These are phyloP conservation scores for Prunus padus DNA, from an alignment of 306 rosid species.

Conservation along the genomic window DNA sequence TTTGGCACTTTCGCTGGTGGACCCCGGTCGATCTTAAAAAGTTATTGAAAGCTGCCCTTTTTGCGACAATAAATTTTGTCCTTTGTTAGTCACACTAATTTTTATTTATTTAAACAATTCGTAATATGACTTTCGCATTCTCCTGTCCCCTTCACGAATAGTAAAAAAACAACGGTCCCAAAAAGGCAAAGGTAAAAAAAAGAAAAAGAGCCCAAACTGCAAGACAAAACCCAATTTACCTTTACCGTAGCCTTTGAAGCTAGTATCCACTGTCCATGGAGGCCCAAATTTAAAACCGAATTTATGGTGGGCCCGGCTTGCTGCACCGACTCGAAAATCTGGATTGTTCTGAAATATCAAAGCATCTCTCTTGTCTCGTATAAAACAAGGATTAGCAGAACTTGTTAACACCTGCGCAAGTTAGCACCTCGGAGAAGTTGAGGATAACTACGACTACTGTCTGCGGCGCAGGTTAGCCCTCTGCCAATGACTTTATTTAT, in stretches of 20 bases:
- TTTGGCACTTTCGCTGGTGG: not conserved
- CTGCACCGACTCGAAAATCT: not conserved
- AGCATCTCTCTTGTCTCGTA: not conserved
- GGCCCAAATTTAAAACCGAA: not conserved
- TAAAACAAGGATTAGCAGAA: not conserved
- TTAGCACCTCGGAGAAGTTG: not conserved
- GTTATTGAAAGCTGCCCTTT: not conserved
- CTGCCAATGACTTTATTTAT: not conserved
- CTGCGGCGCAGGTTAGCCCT: not conserved
- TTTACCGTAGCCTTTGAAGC: too few relatives aligned
- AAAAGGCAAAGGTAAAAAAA: too few relatives aligned
- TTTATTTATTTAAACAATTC: not conserved
- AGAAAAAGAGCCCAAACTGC: not conserved
- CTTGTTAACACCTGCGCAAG: not conserved
- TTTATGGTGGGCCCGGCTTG: not conserved
- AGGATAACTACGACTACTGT: not conserved
- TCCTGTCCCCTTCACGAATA: not conserved
- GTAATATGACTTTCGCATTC: not conserved
- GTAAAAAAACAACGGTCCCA: not conserved
- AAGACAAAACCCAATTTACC: not conserved
- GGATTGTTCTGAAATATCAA: not conserved
- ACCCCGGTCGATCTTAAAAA: not conserved
- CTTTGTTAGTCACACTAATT: not conserved
- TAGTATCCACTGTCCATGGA: too few relatives aligned
- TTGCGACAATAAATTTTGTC: not conserved